Evolutionary conservation across 2,329 filamentous ascomycete genomes (phyloP), one percentile per base, ranked within the genome.

Genomic region (Aspergillus latus): DNA sequence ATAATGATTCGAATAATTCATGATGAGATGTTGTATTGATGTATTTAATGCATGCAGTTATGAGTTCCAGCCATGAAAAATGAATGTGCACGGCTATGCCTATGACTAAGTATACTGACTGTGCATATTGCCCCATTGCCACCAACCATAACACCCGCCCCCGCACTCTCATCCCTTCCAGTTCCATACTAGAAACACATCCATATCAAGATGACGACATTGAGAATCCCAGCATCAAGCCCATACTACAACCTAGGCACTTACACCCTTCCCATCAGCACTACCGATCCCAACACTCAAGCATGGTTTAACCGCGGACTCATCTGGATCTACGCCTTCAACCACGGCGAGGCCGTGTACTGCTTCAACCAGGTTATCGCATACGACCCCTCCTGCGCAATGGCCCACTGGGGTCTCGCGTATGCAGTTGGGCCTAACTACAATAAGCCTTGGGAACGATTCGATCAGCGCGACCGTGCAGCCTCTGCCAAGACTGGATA

Each of bases 371-470:
- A 67, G 26, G 73, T 69, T 13, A 70, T 75, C 39, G 52, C 60
- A 1, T 51, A 69, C 50, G 74, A 76, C 59, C 61, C 64, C 10
- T 52, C 58, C 9, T 76, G 71, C 56, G 68, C 72, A 1, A 73
- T 76, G 65, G 74, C 74, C 5, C 70, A 74, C 57, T 76, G 74
- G 74, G 74, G 74, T 1, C 60, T 76, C 9, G 72, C 89, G 0
- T 92, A 88, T 67, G 78, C 86, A 1, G 74, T 89, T 0, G 89
- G 89, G 0, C 89, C 89, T 2, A 92, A 93, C 66, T 88, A 89
- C 72, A 90, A 92, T 74, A 90, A 92, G 66, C 85, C 88, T 0
- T 92, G 89, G 89, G 82, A 84, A 28, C 79, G 84, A 16, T 90
- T 92, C 61, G 87, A 88, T 52, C 72, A 78, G 1, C 71, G 76